Evolutionary conservation across 208 protist genomes (phyloP), one percentile per base, ranked within the genome.

Genomic region (Trypanosoma melophagium): DNA sequence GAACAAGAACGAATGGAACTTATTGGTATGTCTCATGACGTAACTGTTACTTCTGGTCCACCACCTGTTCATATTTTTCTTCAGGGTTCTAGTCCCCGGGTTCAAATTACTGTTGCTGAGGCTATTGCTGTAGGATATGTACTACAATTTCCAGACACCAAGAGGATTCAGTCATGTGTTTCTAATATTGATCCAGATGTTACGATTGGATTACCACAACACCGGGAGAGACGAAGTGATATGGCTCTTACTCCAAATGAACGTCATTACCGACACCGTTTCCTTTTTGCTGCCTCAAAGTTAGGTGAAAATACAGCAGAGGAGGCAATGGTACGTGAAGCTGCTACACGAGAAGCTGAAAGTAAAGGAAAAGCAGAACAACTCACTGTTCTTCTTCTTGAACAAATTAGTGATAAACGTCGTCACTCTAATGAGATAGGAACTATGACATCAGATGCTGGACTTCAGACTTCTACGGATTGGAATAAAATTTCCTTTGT

Each of bases 11-110:
- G 61, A 40, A 24, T 58, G 31, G 53, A 68, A 42, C 10, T 61
- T 16, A 45, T 53, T 47, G 52, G 62, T 28, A 25, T 74, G 35
- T 8, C 42, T 42, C 21, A 50, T 63, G 21, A 25, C 13, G 7
- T 17, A 16, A 63, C 24, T 55, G 38, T n/a, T 21, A 51, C 49
- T 14, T 38, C 38, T 21, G 31, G 38, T n/a, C 62, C 68, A 2
- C 55, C 88, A 12, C 89, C 89, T 42, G 81, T 90, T 54, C 89
- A 94, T 59, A 71, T 94, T 22, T 94, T 94, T 65, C 71, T 94
- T 13, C 78, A 69, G 12, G 77, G 75, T 3, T 72, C 77, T 12
- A 80, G 76, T 44, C 89, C 89, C 0, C 78, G 80, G 17, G 74
- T 79, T 47, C 80, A 90, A 69, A 76, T 95, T 53, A 84, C 78